These are phyloP conservation scores for Echinosophora koreensis DNA, from an alignment of 306 rosid genomes.

Conservation along the genomic window DNA sequence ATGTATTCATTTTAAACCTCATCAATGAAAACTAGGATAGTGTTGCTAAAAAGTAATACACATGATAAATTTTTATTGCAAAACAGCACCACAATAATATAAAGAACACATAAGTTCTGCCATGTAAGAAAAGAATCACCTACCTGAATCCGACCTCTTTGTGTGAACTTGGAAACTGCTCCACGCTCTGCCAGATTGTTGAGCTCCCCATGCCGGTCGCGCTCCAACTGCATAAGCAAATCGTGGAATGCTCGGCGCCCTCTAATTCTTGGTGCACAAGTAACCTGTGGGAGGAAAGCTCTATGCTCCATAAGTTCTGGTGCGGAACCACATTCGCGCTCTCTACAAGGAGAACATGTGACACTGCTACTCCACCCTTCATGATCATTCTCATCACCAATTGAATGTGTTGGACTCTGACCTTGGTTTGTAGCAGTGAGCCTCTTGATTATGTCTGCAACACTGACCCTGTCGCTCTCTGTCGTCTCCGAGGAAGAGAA, in stretches of 20 bases:
- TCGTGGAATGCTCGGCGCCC: constrained; percentile 78
- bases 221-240: constrained; percentile 74
- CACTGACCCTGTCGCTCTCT: constrained; percentile 69
- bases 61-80: too few species aligned
- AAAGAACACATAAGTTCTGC: too few species aligned
- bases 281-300: constrained; percentile 43
- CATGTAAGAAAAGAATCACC: not conserved
- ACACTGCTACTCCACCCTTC: constrained; percentile 47
- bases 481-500: constrained; percentile 48
- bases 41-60: not conserved
- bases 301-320: constrained; percentile 48
- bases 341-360: constrained; percentile 52
- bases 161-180: constrained; percentile 76
- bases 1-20: too few species aligned
- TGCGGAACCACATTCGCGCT: constrained; percentile 26
- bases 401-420: constrained; percentile 38
- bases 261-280: constrained; percentile 61
- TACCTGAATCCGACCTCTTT: constrained; percentile 93
- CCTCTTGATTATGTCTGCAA: constrained; percentile 75
- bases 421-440: constrained; percentile 51
- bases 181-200: constrained; percentile 56
- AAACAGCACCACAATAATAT: not conserved
- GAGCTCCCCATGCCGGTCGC: constrained; percentile 75
- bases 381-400: constrained; percentile 53
- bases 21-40: too few species aligned